phyloP scores from a whole-genome alignment of 2,329 filamentous ascomycete species.

The Aspergillus neotritici region DNA sequence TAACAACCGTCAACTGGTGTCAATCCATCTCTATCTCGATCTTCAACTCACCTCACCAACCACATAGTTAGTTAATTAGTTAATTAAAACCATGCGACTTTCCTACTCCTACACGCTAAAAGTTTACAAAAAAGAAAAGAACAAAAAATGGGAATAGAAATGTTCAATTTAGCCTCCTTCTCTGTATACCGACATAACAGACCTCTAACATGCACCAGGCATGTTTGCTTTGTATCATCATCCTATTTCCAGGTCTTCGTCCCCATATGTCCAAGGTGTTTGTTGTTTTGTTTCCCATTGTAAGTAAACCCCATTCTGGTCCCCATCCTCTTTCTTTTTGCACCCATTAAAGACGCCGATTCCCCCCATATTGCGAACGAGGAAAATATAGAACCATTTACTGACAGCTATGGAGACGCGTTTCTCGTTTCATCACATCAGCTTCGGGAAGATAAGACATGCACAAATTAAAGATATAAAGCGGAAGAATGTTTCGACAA shows the following conservation, averaged over 20 bases:
- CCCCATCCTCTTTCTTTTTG: conserved; percentile 14
- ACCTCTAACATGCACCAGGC: conserved; percentile 15
- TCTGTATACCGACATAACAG: conserved; percentile 19
- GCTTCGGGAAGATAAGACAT: conserved; percentile 18
- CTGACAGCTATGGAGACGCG: conserved; percentile 17
- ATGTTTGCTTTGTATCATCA: conserved; percentile 13
- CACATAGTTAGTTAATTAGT: no score
- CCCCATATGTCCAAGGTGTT: conserved; percentile 22
- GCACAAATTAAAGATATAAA: conserved; percentile 10
- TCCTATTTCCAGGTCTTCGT: conserved; percentile 17
- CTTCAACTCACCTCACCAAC: no score
- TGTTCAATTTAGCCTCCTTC: conserved; percentile 10
- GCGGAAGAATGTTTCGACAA: conserved; percentile 3
- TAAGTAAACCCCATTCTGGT: conserved; percentile 15
- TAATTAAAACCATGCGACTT: no score
- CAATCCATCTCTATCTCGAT: no score
- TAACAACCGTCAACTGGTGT: no score
- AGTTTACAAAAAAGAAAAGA: no score
- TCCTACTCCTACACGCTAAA: no score
- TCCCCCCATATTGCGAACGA: conserved; percentile 18
- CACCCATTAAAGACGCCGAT: conserved; percentile 21
- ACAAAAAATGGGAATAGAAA: no score
- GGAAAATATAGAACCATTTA: conserved; percentile 16
- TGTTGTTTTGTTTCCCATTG: conserved; percentile 7
- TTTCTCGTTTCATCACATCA: conserved; percentile 21